phyloP scores from a whole-genome alignment of 352 stramenopile species.

The Elongisporangium anandrum region DNA sequence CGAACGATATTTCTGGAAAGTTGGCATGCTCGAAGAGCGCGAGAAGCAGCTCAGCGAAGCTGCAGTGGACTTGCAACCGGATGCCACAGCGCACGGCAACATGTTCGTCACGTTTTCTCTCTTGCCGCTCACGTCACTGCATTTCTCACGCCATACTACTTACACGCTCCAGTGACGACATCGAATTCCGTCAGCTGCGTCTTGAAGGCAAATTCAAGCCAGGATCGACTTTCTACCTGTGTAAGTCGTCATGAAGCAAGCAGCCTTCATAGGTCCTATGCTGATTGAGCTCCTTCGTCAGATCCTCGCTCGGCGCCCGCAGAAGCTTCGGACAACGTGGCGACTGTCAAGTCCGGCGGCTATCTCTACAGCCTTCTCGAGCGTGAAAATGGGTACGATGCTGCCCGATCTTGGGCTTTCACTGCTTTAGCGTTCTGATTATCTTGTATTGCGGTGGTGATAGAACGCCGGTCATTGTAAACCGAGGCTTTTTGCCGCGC shows the following conservation, averaged over 20 bases:
- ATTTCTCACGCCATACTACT: too few species aligned
- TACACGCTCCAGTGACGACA: constrained; percentile 40
- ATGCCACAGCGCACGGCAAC: constrained; percentile 49
- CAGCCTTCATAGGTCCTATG: not conserved
- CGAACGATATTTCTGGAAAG: constrained; percentile 88
- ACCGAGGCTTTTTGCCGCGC: constrained; percentile 77
- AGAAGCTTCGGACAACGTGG: constrained; percentile 70
- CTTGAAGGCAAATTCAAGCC: constrained; percentile 65
- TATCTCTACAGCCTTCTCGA: constrained; percentile 84
- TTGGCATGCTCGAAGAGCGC: constrained; percentile 81
- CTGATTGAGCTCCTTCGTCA: constrained; percentile 11
- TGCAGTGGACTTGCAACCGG: constrained; percentile 52
- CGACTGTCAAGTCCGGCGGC: constrained; percentile 73
- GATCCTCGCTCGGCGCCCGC: constrained; percentile 79
- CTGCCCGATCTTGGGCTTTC: not conserved
- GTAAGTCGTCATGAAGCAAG: constrained; percentile 17
- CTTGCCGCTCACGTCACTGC: too few species aligned
- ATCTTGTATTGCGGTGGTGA: not conserved
- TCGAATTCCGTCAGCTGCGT: constrained; percentile 76
- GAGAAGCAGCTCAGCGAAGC: constrained; percentile 66
- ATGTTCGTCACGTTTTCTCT: constrained; percentile 24
- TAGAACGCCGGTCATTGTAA: constrained; percentile 82
- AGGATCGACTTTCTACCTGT: constrained; percentile 78
- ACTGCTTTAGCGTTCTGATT: constrained; percentile 3
- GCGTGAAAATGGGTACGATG: constrained; percentile 53